Conservation (phyloP, 495 filamentous ascomycete species). For the Sabuloglossum arenarium region DNA sequence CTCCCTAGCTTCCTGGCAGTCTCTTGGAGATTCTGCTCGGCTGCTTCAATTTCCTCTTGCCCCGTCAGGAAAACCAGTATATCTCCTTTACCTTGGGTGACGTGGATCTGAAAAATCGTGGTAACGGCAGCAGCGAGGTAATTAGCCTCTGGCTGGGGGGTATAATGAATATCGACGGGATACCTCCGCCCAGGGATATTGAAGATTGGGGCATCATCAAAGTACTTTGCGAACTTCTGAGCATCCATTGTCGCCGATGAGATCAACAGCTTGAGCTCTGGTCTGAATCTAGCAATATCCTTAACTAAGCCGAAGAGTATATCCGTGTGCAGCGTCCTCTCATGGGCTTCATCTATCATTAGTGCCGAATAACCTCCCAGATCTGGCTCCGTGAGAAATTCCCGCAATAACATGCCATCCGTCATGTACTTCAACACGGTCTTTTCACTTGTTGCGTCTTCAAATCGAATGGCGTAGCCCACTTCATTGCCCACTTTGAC, state of each 20-base stretch:
- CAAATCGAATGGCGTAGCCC: slow-evolving; percentile 89
- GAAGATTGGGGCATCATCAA: slow-evolving; percentile 89
- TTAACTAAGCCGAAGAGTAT: slow-evolving; percentile 82
- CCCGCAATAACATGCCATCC: slow-evolving; percentile 86
- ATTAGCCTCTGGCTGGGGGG: slow-evolving; percentile 79
- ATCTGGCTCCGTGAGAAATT: slow-evolving; percentile 79
- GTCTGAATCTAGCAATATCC: slow-evolving; percentile 68
- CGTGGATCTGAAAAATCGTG: slow-evolving; percentile 91
- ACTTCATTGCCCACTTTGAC: slow-evolving; percentile 82
- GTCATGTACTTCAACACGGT: slow-evolving; percentile 96
- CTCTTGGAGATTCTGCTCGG: slow-evolving; percentile 60
- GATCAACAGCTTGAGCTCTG: slow-evolving; percentile 80
- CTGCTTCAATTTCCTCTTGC: slow-evolving; percentile 77
- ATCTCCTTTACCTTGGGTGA: slow-evolving; percentile 67
- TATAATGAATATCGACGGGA: slow-evolving; percentile 86
- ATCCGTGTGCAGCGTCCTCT: slow-evolving; percentile 78
- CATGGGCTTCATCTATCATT: slow-evolving; percentile 97
- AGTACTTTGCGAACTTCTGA: slow-evolving; percentile 79
- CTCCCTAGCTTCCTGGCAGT: slow-evolving; percentile 62
- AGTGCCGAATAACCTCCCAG: slow-evolving; percentile 67
- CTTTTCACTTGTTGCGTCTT: slow-evolving; percentile 83
- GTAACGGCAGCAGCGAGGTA: slow-evolving; percentile 83
- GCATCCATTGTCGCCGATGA: slow-evolving; percentile 93
- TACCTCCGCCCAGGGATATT: slow-evolving; percentile 84
- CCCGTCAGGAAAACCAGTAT: slow-evolving; percentile 83